These are phyloP conservation scores for Pleurotus giganteus DNA, from an alignment of 768 basidiomycete genomes.

Conservation along the genomic window DNA sequence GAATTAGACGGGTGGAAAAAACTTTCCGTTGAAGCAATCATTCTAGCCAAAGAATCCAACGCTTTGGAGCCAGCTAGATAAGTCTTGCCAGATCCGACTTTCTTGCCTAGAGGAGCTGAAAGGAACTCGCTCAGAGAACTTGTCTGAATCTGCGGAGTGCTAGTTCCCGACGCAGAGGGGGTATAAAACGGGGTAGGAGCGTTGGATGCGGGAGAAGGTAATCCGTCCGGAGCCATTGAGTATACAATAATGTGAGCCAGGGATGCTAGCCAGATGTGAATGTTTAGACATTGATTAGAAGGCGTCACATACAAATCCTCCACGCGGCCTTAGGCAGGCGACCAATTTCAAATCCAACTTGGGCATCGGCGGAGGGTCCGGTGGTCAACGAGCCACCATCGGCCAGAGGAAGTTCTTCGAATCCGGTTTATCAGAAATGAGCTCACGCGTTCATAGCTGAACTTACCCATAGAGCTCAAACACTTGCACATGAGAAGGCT, in stretches of 20 bases:
- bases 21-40: conserved; percentile 84
- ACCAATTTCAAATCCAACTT: conserved; percentile 71
- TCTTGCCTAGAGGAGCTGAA: conserved; percentile 54
- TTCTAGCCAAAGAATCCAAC: conserved; percentile 78
- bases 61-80: conserved; percentile 85
- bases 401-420: conserved; percentile 65
- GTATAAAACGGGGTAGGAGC: conserved; percentile 74
- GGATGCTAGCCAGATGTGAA: conserved; percentile 46
- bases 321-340: conserved; percentile 70
- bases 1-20: conserved; percentile 93
- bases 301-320: conserved; percentile 58
- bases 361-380: conserved; percentile 71
- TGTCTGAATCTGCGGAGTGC: conserved; percentile 51
- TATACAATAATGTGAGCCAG: conserved; percentile 86
- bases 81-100: conserved; percentile 37
- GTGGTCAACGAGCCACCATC: conserved; percentile 75
- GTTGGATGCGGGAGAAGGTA: conserved; percentile 55
- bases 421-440: background rate
- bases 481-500: conserved; percentile 87
- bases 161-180: conserved; percentile 61
- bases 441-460: conserved; percentile 9
- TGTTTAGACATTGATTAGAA: conserved; percentile 14
- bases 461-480: conserved; percentile 75
- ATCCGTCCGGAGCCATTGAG: conserved; percentile 74
- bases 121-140: conserved; percentile 54